phyloP scores from a whole-genome alignment of 1,284 basidiomycete species.

The Exsudoporus floridanus region DNA sequence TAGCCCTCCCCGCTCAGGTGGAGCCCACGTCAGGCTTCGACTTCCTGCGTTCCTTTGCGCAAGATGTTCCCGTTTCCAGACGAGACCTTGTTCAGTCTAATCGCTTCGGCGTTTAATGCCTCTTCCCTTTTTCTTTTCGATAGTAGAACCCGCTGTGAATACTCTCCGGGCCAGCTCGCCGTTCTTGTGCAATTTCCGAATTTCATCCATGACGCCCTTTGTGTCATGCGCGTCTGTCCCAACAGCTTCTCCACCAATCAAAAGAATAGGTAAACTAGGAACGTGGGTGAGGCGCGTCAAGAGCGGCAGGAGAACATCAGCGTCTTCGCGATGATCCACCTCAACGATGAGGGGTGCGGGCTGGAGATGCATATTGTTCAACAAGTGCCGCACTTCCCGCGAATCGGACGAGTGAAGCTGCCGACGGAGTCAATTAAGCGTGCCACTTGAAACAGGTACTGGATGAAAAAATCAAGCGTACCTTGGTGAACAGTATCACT shows the following conservation, averaged over 20 bases:
- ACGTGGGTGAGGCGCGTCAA: constrained; percentile 56
- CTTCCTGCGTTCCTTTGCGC: neutral
- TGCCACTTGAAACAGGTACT: neutral
- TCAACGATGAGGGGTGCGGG: constrained; percentile 74
- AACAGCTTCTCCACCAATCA: constrained; percentile 65
- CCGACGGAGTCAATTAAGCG: neutral
- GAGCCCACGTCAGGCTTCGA: neutral
- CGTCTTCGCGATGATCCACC: constrained; percentile 65
- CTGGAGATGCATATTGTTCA: constrained; percentile 58
- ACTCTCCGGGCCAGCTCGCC: constrained; percentile 56
- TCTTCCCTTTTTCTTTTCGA: constrained; percentile 58
- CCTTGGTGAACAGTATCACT: constrained; percentile 77
- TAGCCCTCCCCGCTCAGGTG: no score
- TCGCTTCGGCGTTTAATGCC: neutral
- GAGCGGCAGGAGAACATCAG: constrained; percentile 44
- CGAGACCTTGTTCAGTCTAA: constrained; percentile 5
- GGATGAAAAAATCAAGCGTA: constrained; percentile 42
- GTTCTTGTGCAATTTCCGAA: constrained; percentile 50
- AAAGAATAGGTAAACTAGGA: constrained; percentile 64
- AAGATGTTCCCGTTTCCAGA: constrained; percentile 4
- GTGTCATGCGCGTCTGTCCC: constrained; percentile 40
- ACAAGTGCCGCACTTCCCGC: constrained; percentile 65
- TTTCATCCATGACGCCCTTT: constrained; percentile 51
- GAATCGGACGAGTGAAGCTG: constrained; percentile 63
- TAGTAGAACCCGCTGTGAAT: constrained; percentile 55